Conservation (phyloP, 2,329 filamentous ascomycete species). For the Ophiostoma triangulosporum region DNA sequence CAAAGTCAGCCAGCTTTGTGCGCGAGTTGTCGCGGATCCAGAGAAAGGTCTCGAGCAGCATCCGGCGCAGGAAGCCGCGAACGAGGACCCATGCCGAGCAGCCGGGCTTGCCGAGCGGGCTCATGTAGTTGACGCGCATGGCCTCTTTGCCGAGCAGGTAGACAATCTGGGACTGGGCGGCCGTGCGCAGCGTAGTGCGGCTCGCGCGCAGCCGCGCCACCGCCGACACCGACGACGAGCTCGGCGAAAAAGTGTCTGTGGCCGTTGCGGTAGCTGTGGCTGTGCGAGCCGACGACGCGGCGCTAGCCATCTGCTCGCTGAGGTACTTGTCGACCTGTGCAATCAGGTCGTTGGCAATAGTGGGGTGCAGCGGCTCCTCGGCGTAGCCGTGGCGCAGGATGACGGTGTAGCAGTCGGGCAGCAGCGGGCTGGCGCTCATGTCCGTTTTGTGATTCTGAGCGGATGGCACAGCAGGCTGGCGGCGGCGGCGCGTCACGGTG, state of each 20-base stretch:
- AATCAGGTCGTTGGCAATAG: conserved; percentile 43
- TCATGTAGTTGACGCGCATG: conserved; percentile 30
- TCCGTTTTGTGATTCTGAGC: not conserved
- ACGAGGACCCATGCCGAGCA: not conserved
- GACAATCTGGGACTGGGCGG: conserved; percentile 34
- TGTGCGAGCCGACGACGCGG: not conserved
- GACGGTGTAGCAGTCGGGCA: conserved; percentile 54
- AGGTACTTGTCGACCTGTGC: conserved; percentile 41
- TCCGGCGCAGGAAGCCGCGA: conserved; percentile 26
- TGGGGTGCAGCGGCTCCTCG: conserved; percentile 54
- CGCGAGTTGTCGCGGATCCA: conserved; percentile 54
- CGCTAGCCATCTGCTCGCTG: conserved; percentile 18
- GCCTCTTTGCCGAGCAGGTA: conserved; percentile 50
- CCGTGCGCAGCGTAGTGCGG: conserved; percentile 29
- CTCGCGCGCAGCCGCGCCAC: conserved; percentile 18
- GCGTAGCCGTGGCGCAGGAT: conserved; percentile 60
- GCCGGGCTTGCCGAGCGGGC: not conserved
- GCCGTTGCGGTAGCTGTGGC: not conserved
- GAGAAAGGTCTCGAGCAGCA: conserved; percentile 41
- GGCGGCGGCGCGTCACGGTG: conserved; percentile 24
- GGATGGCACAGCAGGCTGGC: not conserved
- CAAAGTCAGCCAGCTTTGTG: conserved; percentile 50
- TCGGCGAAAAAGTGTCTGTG: not conserved
- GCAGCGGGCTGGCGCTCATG: conserved; percentile 3
- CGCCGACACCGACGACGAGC: not conserved